phyloP scores from a whole-genome alignment of 768 basidiomycete species.

The Mycena filopes region DNA sequence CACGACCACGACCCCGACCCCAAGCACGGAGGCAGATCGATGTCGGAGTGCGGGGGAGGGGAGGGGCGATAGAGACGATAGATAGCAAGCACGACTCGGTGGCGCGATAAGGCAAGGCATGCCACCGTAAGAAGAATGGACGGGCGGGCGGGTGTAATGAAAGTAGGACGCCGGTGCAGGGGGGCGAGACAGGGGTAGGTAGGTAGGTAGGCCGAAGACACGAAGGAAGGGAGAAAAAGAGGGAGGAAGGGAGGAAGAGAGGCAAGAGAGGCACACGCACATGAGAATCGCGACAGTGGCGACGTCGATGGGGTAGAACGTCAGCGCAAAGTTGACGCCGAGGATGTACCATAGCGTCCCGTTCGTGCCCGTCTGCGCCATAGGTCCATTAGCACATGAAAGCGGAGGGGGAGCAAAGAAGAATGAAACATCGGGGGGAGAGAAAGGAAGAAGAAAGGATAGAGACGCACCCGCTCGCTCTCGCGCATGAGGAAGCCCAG shows the following conservation, averaged over 20 bases:
- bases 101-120: too few relatives aligned
- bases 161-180: too few relatives aligned
- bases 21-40: too few relatives aligned
- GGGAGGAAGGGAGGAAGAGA: constrained; percentile 7
- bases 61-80: too few relatives aligned
- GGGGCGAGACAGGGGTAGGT: not conserved
- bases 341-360: constrained; percentile 93
- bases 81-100: too few relatives aligned
- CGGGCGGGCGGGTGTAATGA: too few relatives aligned
- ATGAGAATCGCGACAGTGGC: constrained; percentile 92
- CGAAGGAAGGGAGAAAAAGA: constrained; percentile 18
- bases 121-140: too few relatives aligned
- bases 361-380: constrained; percentile 60
- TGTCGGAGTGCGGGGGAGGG: too few relatives aligned
- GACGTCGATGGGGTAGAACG: constrained; percentile 84
- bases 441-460: not conserved
- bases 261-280: constrained; percentile 55
- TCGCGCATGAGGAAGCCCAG: constrained; percentile 93
- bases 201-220: too few relatives aligned
- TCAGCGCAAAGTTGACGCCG: constrained; percentile 82
- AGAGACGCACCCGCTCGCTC: constrained; percentile 72
- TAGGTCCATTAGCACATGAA: not conserved
- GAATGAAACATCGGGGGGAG: not conserved
- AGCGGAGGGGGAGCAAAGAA: too few relatives aligned
- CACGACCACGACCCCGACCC: too few relatives aligned